Evolutionary conservation across 176 grass and related monocot genomes (phyloP).

Genomic region (Cenchrus purpureus): DNA sequence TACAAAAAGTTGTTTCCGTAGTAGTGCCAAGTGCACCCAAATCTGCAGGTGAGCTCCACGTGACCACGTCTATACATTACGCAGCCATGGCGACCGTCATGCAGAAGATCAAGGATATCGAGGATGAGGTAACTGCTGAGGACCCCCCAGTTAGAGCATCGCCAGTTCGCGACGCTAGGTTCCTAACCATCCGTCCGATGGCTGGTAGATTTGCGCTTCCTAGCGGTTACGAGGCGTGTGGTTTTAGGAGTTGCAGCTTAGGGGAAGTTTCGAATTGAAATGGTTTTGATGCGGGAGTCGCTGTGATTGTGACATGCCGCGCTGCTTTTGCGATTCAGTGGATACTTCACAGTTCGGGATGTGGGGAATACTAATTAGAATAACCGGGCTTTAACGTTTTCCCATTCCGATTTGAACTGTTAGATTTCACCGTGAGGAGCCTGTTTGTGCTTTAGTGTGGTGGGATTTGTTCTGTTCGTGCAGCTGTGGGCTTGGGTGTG

Average conservation of each 20-base stretch:
- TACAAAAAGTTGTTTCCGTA: too few relatives aligned
- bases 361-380: background rate
- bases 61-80: too few relatives aligned
- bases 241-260: too few relatives aligned
- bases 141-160: background rate
- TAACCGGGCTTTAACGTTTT: background rate
- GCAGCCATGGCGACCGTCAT: constrained; percentile 92
- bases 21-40: too few relatives aligned
- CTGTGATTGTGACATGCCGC: background rate
- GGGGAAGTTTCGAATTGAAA: constrained; percentile 1
- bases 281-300: constrained; percentile 7
- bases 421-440: background rate
- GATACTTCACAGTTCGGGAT: background rate
- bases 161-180: background rate
- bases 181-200: background rate
- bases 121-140: constrained; percentile 75
- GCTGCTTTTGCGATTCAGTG: background rate
- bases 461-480: background rate
- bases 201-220: background rate
- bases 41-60: too few relatives aligned
- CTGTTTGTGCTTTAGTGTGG: background rate
- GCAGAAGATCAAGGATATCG: constrained; percentile 99
- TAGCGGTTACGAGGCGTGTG: background rate
- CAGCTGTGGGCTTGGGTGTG: background rate
- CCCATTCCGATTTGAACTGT: background rate